Conservation (phyloP, 179 eudicot species). For the Kewa caespitosa region DNA sequence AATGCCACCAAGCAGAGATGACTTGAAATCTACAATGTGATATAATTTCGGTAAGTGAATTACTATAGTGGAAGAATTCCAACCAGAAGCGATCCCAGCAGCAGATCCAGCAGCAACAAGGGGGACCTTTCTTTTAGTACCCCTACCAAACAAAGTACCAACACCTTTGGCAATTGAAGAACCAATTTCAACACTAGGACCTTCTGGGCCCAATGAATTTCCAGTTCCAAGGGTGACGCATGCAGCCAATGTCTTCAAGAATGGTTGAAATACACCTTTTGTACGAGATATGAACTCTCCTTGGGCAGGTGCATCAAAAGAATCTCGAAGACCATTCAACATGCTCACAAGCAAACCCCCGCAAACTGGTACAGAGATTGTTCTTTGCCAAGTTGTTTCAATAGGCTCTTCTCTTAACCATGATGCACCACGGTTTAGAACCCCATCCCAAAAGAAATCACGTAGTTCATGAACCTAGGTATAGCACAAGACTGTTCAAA, state of each 20-base stretch:
- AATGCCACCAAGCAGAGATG: background rate
- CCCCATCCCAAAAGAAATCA: slow-evolving; percentile 84
- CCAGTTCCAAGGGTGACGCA: slow-evolving; percentile 92
- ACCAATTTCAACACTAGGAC: slow-evolving; percentile 97
- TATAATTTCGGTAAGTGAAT: slow-evolving; percentile 22
- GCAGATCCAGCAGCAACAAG: slow-evolving; percentile 96
- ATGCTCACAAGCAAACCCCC: slow-evolving; percentile 76
- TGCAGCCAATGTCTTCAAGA: slow-evolving; percentile 81
- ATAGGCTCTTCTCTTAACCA: slow-evolving; percentile 88
- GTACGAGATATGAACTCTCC: slow-evolving; percentile 32
- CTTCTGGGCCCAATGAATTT: slow-evolving; percentile 96
- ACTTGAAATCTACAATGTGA: background rate
- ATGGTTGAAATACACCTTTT: slow-evolving; percentile 52
- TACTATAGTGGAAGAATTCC: slow-evolving; percentile 37
- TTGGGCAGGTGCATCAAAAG: slow-evolving; percentile 40
- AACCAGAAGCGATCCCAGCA: slow-evolving; percentile 98
- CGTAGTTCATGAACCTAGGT: slow-evolving; percentile 86
- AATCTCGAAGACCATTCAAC: slow-evolving; percentile 55
- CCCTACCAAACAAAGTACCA: slow-evolving; percentile 46
- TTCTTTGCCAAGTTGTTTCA: slow-evolving; percentile 54
- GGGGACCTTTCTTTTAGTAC: slow-evolving; percentile 54
- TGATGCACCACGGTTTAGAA: slow-evolving; percentile 76
- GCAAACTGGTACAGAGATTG: slow-evolving; percentile 65
- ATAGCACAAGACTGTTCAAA: slow-evolving; percentile 13
- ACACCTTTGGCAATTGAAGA: slow-evolving; percentile 84